Conservation (phyloP, 192 early-diverging fungal species). For the Helicostylum pulchrum region DNA sequence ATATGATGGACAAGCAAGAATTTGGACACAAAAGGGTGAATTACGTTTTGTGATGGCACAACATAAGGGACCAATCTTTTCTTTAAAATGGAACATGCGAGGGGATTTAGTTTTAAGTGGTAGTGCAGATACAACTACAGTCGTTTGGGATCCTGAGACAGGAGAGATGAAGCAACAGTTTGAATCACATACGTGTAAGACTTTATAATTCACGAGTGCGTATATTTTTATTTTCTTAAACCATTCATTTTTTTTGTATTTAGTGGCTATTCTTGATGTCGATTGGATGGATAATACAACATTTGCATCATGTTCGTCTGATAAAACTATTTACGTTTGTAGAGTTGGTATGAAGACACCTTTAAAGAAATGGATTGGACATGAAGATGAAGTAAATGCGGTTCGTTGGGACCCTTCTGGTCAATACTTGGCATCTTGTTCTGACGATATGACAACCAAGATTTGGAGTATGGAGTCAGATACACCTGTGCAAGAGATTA, state of each 20-base stretch:
- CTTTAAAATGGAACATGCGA: constrained; percentile 82
- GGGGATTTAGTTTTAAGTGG: constrained; percentile 73
- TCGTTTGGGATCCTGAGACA: constrained; percentile 80
- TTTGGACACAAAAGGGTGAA: constrained; percentile 75
- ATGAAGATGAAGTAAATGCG: constrained; percentile 78
- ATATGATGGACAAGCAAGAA: constrained; percentile 79
- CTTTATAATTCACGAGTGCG: neutral
- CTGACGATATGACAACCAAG: constrained; percentile 75
- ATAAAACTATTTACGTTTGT: constrained; percentile 80
- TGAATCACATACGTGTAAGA: constrained; percentile 59
- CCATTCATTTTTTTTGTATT: constrained; percentile 3
- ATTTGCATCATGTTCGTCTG: constrained; percentile 85
- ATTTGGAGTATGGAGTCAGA: constrained; percentile 68
- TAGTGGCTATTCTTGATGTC: constrained; percentile 71
- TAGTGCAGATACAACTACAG: constrained; percentile 73
- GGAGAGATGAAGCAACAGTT: constrained; percentile 75
- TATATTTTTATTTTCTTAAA: neutral
- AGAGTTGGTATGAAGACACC: constrained; percentile 66
- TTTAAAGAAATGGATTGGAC: constrained; percentile 69
- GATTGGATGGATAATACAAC: constrained; percentile 93
- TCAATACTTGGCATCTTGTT: constrained; percentile 68
- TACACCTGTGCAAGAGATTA: constrained; percentile 54
- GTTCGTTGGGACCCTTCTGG: constrained; percentile 72
- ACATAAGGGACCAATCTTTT: constrained; percentile 79
- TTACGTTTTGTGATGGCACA: constrained; percentile 57